Conservation (phyloP, 2,329 filamentous ascomycete genomes). For the Xylaria hypoxylon region DNA sequence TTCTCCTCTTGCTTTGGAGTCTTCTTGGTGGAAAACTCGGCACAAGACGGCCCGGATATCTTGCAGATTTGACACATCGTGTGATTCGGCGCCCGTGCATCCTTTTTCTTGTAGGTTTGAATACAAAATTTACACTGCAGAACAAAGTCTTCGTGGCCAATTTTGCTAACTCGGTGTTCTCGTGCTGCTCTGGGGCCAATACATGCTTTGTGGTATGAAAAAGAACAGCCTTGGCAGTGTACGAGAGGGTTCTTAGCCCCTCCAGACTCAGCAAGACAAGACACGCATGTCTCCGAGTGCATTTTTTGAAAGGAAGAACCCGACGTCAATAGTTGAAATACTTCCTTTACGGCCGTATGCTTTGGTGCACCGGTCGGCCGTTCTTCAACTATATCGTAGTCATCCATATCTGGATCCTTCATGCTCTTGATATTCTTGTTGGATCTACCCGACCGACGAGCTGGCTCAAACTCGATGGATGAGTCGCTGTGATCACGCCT, state of each 20-base stretch:
- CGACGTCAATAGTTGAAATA: conserved; percentile 72
- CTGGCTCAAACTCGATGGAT: conserved; percentile 65
- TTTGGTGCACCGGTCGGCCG: conserved; percentile 61
- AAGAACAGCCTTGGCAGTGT: conserved; percentile 90
- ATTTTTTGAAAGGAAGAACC: conserved; percentile 75
- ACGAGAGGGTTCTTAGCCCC: conserved; percentile 76
- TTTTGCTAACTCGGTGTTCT: conserved; percentile 91
- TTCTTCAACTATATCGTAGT: conserved; percentile 65
- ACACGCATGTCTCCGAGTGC: conserved; percentile 78
- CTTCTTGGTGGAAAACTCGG: conserved; percentile 77
- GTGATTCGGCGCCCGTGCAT: conserved; percentile 75
- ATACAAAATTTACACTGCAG: conserved; percentile 92
- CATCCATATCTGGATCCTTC: conserved; percentile 67
- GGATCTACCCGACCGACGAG: conserved; percentile 62
- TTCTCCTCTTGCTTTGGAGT: conserved; percentile 86
- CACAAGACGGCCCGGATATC: conserved; percentile 73
- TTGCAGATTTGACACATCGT: conserved; percentile 79
- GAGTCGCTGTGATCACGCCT: conserved; percentile 50
- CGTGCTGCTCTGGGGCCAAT: conserved; percentile 78
- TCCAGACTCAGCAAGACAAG: conserved; percentile 70
- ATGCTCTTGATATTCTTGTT: conserved; percentile 59
- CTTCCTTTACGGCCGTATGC: conserved; percentile 75
- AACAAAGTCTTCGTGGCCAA: conserved; percentile 80
- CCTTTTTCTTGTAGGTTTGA: conserved; percentile 74
- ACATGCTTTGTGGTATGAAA: conserved; percentile 85